phyloP scores from a whole-genome alignment of 306 rosid species.

The Comarum palustre region DNA sequence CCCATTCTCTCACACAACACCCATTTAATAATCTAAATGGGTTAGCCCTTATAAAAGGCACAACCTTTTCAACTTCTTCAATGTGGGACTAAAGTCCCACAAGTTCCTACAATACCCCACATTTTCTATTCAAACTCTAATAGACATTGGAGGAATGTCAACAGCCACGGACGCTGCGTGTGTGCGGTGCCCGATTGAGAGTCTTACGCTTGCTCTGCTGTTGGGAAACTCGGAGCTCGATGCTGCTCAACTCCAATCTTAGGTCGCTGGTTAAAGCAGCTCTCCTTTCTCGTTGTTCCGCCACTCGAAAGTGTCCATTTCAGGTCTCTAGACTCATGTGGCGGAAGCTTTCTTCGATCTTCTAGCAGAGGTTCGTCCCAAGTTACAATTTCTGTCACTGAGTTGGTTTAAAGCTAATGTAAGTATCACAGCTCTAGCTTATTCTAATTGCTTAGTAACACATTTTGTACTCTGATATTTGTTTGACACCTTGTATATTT shows the following conservation, averaged over 20 bases:
- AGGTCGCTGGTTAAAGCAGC: not conserved
- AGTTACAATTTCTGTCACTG: not conserved
- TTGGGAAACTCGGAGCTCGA: not conserved
- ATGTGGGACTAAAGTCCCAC: too few relatives aligned
- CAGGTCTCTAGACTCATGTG: not conserved
- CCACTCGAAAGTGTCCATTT: not conserved
- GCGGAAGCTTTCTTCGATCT: not conserved
- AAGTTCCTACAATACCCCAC: too few relatives aligned
- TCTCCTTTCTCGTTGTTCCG: not conserved
- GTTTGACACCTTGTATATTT: not conserved
- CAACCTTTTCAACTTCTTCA: too few relatives aligned
- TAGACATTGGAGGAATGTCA: too few relatives aligned
- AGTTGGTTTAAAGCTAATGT: not conserved
- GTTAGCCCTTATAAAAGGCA: too few relatives aligned
- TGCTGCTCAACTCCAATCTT: not conserved
- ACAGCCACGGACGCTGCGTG: not conserved
- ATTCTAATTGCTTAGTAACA: not conserved
- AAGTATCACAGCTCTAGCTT: not conserved
- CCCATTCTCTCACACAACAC: too few relatives aligned
- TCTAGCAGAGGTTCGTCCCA: not conserved
- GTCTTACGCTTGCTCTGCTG: not conserved
- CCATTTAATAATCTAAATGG: too few relatives aligned
- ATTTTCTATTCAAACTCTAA: too few relatives aligned
- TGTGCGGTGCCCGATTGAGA: not conserved
- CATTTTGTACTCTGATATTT: not conserved